These are phyloP conservation scores for Neurospora cerealis DNA, from an alignment of 495 filamentous ascomycete genomes.

Conservation along the genomic window DNA sequence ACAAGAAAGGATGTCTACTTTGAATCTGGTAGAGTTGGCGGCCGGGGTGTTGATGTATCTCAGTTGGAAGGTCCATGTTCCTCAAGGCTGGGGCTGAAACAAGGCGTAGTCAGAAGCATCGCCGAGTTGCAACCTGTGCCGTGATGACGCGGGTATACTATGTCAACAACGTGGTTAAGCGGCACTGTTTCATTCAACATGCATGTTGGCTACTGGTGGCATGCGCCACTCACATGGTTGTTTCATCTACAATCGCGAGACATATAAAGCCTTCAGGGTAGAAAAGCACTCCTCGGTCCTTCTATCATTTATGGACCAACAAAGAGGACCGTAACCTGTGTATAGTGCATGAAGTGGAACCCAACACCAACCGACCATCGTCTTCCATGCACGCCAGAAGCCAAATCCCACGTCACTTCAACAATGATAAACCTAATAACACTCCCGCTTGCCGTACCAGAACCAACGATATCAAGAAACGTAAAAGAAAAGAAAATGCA, in stretches of 20 bases:
- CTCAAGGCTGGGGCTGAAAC: neutral
- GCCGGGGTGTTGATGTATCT: neutral
- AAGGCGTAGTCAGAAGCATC: neutral
- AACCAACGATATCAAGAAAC: neutral
- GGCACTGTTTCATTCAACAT: neutral
- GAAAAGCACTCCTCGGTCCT: neutral
- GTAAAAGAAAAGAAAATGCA: neutral
- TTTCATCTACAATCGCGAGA: neutral
- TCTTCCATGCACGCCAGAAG: neutral
- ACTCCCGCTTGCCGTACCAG: neutral
- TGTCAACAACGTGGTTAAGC: neutral
- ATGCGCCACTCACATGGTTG: neutral
- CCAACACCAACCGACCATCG: neutral
- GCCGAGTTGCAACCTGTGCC: neutral
- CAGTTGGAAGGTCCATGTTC: neutral
- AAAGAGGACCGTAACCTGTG: neutral
- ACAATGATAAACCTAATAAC: neutral
- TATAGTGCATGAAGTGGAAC: neutral
- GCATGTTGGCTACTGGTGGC: neutral
- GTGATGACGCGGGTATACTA: neutral
- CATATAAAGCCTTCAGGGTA: neutral
- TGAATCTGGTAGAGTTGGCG: neutral
- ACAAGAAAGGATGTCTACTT: neutral
- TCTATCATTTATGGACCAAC: neutral
- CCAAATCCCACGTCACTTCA: neutral